Conservation (phyloP, 192 early-diverging fungal genomes). For the Coemansia javaensis region DNA sequence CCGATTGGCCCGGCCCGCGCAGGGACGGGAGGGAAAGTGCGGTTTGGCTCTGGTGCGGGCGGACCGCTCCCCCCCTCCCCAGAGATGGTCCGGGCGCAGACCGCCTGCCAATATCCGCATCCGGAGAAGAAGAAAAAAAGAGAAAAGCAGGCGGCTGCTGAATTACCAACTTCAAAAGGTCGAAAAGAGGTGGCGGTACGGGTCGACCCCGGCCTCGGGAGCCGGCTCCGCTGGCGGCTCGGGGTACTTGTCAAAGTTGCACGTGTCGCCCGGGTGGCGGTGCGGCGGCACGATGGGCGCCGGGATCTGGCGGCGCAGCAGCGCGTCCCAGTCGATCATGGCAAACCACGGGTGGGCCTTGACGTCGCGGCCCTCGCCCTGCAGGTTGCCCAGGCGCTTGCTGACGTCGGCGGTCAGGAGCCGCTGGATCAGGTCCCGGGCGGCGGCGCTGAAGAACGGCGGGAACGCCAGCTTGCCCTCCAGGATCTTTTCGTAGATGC, state of each 20-base stretch:
- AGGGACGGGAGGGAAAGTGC: no score
- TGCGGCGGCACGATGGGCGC: constrained; percentile 89
- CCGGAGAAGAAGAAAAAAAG: no score
- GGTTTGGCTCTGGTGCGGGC: no score
- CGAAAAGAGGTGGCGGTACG: constrained; percentile 73
- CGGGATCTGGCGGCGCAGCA: constrained; percentile 68
- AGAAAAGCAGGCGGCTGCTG: background rate
- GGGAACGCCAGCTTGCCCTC: constrained; percentile 87
- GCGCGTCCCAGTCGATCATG: constrained; percentile 86
- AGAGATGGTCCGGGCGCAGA: no score
- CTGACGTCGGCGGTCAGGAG: constrained; percentile 87
- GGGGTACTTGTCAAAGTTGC: constrained; percentile 97
- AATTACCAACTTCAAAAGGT: constrained; percentile 73
- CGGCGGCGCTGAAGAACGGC: constrained; percentile 74
- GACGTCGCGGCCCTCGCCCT: constrained; percentile 86
- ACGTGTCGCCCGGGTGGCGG: constrained; percentile 86
- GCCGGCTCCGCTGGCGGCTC: constrained; percentile 67
- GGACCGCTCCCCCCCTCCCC: no score
- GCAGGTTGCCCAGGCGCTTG: constrained; percentile 91
- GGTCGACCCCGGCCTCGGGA: constrained; percentile 59
- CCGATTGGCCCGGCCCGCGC: no score
- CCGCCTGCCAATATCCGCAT: no score
- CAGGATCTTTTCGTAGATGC: constrained; percentile 98
- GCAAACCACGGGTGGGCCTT: constrained; percentile 93
- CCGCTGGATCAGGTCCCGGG: constrained; percentile 87